Evolutionary conservation across 2,329 filamentous ascomycete genomes (phyloP), one percentile per base, ranked within the genome.

Genomic region (Alternaria triticina): DNA sequence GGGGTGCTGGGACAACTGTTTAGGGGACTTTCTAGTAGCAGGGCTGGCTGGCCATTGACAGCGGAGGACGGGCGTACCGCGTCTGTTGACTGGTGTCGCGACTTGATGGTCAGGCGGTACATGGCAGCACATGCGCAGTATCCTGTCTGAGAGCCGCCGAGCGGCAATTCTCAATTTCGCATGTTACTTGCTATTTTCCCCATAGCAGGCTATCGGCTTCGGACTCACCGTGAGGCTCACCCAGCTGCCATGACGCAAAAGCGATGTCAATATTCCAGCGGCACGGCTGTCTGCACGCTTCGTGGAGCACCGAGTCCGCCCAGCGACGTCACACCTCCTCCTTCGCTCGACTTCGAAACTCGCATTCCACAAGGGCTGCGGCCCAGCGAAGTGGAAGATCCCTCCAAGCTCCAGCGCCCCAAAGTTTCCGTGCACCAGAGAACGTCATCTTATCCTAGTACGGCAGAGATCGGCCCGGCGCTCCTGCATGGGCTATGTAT

Each of bases 371-470:
- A 56, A 54, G 45, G 49, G 46, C 47, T 50, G 30, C 36, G 56
- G 56, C 61, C 68, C 68, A 70, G 54, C 56, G 52, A 60, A 43
- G 61, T 61, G 65, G 61, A 67, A 66, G 54, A 54, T 20, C 54
- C 59, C 57, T 65, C 65, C 47, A 50, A 46, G 52, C 30, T 59
- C 43, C 49, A 54, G 28, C 45, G 43, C 33, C 40, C 28, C 54
- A 59, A 23, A 54, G 49, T 33, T 62, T 49, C 63, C 57, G 59
- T 66, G 63, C 59, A 61, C 63, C 64, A 40, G 28, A 17, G 7
- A 44, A 62, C 70, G 70, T 72, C 70, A 72, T 72, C 57, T 33
- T 51, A 28, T 27, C 62, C 52, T 15, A 30, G 51, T 60, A 4
- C 30, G 49, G 66, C 10, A 52, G 52, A 23, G 65, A 68, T 68